Evolutionary conservation across 75 land plant species (phyloP).

Genomic region (Pinus taeda): DNA sequence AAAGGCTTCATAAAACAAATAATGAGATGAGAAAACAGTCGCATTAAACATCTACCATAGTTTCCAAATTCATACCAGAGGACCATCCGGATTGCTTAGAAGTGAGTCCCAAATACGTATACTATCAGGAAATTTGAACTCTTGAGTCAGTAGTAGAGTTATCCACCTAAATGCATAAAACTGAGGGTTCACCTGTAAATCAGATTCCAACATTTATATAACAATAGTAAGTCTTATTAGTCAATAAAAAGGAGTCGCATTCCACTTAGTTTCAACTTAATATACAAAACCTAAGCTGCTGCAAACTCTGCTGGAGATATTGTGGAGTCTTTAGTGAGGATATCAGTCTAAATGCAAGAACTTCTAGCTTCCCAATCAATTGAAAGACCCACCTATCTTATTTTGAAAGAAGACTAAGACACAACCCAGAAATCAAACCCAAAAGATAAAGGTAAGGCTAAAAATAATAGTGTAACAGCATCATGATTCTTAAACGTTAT

Average conservation of each 20-base stretch:
- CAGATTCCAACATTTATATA: not conserved
- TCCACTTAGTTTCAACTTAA: not conserved
- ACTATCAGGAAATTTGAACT: slow-evolving; percentile 57
- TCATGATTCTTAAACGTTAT: too few species aligned
- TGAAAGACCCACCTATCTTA: not conserved
- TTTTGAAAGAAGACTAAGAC: not conserved
- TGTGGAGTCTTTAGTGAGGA: not conserved
- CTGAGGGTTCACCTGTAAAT: slow-evolving; percentile 73
- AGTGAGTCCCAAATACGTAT: slow-evolving; percentile 85
- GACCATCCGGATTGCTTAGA: slow-evolving; percentile 69
- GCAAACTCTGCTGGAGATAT: not conserved
- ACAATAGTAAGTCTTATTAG: not conserved
- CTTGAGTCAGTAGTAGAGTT: slow-evolving; percentile 82
- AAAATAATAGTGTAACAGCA: too few species aligned
- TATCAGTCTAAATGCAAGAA: not conserved
- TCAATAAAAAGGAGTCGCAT: not conserved
- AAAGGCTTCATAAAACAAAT: slow-evolving; percentile 4
- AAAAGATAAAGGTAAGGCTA: not conserved
- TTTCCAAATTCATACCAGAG: slow-evolving; percentile 45
- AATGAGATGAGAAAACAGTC: not conserved
- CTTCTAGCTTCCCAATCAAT: not conserved
- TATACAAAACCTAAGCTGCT: not conserved
- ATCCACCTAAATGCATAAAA: slow-evolving; percentile 91
- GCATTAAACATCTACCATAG: not conserved
- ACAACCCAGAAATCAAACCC: not conserved